Evolutionary conservation across 2,329 filamentous ascomycete species (phyloP).

Genomic region (Drechslerella dactyloides): DNA sequence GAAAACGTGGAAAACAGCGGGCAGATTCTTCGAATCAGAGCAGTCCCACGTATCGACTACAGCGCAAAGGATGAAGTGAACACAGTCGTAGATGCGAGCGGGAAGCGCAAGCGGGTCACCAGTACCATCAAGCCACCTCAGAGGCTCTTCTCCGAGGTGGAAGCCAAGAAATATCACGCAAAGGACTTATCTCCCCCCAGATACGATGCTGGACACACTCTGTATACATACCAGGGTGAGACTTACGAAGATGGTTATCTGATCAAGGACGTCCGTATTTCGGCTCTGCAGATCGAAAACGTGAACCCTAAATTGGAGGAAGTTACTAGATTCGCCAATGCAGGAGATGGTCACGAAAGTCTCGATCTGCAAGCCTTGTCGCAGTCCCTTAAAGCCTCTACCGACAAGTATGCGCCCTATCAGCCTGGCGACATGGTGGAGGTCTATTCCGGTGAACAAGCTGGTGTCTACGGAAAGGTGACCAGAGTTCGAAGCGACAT

Average conservation of each 20-base stretch:
- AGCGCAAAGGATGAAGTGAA: constrained; percentile 79
- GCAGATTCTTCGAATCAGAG: constrained; percentile 81
- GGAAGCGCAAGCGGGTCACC: constrained; percentile 79
- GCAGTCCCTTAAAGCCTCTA: constrained; percentile 82
- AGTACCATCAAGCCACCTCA: constrained; percentile 78
- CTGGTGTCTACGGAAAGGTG: constrained; percentile 83
- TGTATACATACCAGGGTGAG: constrained; percentile 84
- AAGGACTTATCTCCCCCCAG: constrained; percentile 64
- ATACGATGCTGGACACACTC: constrained; percentile 67
- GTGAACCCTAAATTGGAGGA: constrained; percentile 94
- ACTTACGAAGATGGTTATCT: constrained; percentile 92
- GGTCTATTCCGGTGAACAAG: constrained; percentile 93
- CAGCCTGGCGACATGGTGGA: constrained; percentile 95
- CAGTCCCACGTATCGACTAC: constrained; percentile 91
- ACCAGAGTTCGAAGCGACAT: constrained; percentile 89
- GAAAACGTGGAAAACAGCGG: constrained; percentile 92
- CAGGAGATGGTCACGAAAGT: constrained; percentile 88
- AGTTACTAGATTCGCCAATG: constrained; percentile 89
- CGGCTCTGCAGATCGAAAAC: constrained; percentile 81
- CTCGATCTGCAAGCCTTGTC: constrained; percentile 90
- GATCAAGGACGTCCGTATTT: constrained; percentile 90
- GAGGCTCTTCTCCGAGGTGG: constrained; percentile 87
- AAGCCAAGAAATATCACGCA: constrained; percentile 86
- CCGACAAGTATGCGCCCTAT: constrained; percentile 73
- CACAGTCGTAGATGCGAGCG: constrained; percentile 59